phyloP scores from a whole-genome alignment of 2,329 filamentous ascomycete genomes.

The Zasmidium angulare region DNA sequence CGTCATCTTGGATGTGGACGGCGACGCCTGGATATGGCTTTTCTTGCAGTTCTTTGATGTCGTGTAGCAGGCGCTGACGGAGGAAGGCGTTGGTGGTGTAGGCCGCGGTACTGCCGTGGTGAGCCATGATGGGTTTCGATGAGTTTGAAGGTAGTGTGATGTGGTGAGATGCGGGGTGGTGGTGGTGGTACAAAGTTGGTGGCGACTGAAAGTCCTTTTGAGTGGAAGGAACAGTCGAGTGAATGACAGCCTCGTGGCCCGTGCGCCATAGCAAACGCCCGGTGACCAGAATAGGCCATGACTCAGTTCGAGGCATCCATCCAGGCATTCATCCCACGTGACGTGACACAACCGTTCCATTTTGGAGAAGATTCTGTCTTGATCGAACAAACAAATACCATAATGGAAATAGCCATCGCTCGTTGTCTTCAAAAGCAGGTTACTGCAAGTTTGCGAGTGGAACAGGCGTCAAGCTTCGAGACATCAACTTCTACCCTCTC shows the following conservation, averaged over 20 bases:
- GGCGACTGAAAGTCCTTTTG: not conserved
- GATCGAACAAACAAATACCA: too few species aligned
- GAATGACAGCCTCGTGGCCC: not conserved
- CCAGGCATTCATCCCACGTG: not conserved
- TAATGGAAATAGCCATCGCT: too few species aligned
- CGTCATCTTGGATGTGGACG: constrained; percentile 18
- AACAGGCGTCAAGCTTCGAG: too few species aligned
- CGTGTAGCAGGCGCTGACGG: constrained; percentile 18
- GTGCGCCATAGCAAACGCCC: not conserved
- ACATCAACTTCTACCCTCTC: too few species aligned
- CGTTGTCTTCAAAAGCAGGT: too few species aligned
- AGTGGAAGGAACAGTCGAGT: not conserved
- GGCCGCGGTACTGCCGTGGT: not conserved
- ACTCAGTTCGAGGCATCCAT: not conserved
- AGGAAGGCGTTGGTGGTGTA: constrained; percentile 1
- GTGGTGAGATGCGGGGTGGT: not conserved
- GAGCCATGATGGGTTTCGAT: not conserved
- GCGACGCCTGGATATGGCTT: constrained; percentile 26
- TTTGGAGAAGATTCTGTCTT: too few species aligned
- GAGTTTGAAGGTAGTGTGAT: not conserved
- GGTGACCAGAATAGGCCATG: not conserved
- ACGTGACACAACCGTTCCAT: too few species aligned
- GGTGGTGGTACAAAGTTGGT: not conserved
- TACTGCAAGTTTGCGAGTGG: too few species aligned
- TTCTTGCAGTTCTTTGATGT: constrained; percentile 22